Evolutionary conservation across 2,329 filamentous ascomycete species (phyloP).

Genomic region (Epichloe sibirici): DNA sequence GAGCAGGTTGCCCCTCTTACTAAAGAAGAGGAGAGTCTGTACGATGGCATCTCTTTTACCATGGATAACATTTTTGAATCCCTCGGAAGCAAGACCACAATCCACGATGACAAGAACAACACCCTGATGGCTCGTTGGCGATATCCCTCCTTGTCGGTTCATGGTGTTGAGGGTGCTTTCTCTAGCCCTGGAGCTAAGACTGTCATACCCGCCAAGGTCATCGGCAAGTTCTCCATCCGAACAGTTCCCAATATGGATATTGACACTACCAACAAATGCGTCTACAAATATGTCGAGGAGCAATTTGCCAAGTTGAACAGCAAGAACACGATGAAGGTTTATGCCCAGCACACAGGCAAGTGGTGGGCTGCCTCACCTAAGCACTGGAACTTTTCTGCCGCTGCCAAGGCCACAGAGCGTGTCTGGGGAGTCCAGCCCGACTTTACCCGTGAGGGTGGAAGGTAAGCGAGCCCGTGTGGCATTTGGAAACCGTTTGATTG

Average conservation of each 20-base stretch:
- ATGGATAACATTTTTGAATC: conserved; percentile 94
- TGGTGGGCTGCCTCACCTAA: conserved; percentile 98
- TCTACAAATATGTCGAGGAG: conserved; percentile 72
- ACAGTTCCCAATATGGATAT: conserved; percentile 97
- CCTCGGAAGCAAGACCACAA: conserved; percentile 76
- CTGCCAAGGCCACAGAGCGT: conserved; percentile 87
- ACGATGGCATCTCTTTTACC: conserved; percentile 81
- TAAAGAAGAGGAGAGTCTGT: conserved; percentile 76
- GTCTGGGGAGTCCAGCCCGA: conserved; percentile 92
- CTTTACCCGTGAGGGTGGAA: conserved; percentile 90
- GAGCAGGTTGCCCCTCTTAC: conserved; percentile 87
- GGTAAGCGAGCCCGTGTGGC: conserved; percentile 33
- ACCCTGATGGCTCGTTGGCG: conserved; percentile 96
- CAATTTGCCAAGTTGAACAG: conserved; percentile 77
- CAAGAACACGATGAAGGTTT: conserved; percentile 82
- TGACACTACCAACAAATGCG: conserved; percentile 71
- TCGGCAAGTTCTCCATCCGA: conserved; percentile 95
- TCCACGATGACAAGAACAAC: conserved; percentile 76
- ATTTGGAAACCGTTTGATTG: neutral
- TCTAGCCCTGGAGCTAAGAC: conserved; percentile 91
- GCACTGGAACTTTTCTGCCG: conserved; percentile 97
- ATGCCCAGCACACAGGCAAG: conserved; percentile 80
- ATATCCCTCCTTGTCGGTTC: conserved; percentile 83
- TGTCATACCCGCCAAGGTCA: conserved; percentile 95
- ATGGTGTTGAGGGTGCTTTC: conserved; percentile 92